Conservation (phyloP, 169 alveolate species). For the Plasmodium cynomolgi region DNA sequence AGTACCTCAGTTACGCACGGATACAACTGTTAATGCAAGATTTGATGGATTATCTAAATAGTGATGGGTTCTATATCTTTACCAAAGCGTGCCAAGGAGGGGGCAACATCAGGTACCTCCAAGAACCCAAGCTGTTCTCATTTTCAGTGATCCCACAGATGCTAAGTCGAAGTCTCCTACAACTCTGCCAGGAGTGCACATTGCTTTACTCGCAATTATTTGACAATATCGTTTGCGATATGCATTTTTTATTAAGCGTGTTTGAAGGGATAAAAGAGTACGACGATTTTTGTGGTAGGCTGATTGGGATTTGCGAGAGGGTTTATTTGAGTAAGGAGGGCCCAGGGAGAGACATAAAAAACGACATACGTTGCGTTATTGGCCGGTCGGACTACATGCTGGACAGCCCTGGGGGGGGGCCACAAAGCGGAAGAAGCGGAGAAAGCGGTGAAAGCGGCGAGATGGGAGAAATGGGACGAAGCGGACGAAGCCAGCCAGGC, state of each 20-base stretch:
- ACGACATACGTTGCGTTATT: slow-evolving; percentile 64
- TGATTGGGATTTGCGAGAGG: slow-evolving; percentile 34
- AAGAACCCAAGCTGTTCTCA: slow-evolving; percentile 36
- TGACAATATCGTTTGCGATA: slow-evolving; percentile 64
- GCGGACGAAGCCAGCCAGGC: not conserved
- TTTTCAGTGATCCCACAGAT: slow-evolving; percentile 41
- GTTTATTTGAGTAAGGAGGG: slow-evolving; percentile 7
- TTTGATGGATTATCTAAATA: slow-evolving; percentile 3
- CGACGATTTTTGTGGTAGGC: slow-evolving; percentile 26
- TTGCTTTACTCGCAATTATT: slow-evolving; percentile 40
- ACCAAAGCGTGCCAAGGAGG: not conserved
- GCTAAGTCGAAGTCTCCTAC: slow-evolving; percentile 3
- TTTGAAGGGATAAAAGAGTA: slow-evolving; percentile 14
- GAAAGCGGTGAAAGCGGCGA: not conserved
- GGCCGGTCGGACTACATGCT: slow-evolving; percentile 70
- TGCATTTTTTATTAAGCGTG: slow-evolving; percentile 17
- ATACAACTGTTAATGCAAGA: slow-evolving; percentile 29
- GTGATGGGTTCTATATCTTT: slow-evolving; percentile 23
- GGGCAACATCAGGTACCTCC: not conserved
- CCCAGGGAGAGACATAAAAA: slow-evolving; percentile 20
- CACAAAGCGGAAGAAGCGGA: not conserved
- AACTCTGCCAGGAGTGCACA: slow-evolving; percentile 29
- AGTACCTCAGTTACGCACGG: slow-evolving; percentile 41
- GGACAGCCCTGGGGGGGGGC: not conserved
- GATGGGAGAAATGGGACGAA: not conserved